phyloP scores from a whole-genome alignment of 495 filamentous ascomycete species.

The Trichoderma virens region DNA sequence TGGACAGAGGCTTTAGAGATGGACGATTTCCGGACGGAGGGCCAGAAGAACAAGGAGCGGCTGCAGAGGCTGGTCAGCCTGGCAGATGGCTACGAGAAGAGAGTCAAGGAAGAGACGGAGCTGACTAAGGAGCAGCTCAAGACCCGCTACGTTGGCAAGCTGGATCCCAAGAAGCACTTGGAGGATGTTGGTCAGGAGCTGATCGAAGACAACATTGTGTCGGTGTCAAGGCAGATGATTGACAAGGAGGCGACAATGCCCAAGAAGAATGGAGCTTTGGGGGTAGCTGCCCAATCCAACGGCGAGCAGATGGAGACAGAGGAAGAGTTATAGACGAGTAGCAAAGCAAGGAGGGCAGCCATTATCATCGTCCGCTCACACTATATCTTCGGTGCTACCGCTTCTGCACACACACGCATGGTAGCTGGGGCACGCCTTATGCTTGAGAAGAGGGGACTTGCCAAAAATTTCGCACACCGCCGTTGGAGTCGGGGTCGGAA shows the following conservation, averaged over 20 bases:
- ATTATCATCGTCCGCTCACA: background rate
- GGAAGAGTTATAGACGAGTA: constrained; percentile 32
- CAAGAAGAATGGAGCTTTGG: constrained; percentile 35
- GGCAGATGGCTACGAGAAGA: constrained; percentile 95
- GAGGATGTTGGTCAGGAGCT: constrained; percentile 92
- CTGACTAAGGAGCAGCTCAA: constrained; percentile 95
- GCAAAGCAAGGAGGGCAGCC: background rate
- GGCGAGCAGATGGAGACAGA: constrained; percentile 50
- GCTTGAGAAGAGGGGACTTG: background rate
- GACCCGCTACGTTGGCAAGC: constrained; percentile 97
- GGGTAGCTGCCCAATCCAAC: constrained; percentile 25
- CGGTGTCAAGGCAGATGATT: constrained; percentile 95
- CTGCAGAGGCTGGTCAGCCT: constrained; percentile 81
- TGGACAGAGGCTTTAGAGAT: constrained; percentile 98
- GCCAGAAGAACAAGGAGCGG: constrained; percentile 70
- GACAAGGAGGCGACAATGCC: constrained; percentile 85
- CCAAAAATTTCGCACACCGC: background rate
- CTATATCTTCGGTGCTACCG: background rate
- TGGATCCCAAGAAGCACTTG: constrained; percentile 98
- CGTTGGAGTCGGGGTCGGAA: background rate
- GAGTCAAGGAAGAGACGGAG: constrained; percentile 96
- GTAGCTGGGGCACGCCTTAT: background rate
- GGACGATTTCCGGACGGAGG: constrained; percentile 89
- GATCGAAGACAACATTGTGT: constrained; percentile 98
- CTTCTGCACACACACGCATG: background rate